Evolutionary conservation across 2,329 filamentous ascomycete genomes (phyloP).

Genomic region (Alternaria consortialis): DNA sequence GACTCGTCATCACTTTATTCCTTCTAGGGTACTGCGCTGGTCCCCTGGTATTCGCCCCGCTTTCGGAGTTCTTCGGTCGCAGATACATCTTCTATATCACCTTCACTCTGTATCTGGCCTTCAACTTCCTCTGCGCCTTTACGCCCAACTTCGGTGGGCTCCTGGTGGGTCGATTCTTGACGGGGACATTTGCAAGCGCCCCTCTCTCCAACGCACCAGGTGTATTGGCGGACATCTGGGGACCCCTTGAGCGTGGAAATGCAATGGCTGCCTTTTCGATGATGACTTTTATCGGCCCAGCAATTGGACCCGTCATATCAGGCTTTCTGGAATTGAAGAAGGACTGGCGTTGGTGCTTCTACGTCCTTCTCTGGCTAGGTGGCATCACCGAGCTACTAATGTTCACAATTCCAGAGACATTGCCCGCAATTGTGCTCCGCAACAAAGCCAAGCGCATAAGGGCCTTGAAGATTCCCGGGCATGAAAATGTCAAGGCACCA

Average conservation of each 20-base stretch:
- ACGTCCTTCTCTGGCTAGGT: too few species aligned
- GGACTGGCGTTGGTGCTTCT: too few species aligned
- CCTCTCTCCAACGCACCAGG: not conserved
- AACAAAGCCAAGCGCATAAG: too few species aligned
- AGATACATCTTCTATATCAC: slow-evolving; percentile 1
- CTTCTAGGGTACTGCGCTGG: not conserved
- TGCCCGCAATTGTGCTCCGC: too few species aligned
- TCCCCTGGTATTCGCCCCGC: not conserved
- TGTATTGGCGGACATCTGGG: not conserved
- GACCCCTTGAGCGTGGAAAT: not conserved
- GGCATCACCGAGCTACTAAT: too few species aligned
- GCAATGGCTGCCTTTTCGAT: not conserved
- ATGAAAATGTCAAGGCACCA: too few species aligned
- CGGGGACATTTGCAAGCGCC: not conserved
- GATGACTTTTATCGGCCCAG: too few species aligned
- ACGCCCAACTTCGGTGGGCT: slow-evolving; percentile 1
- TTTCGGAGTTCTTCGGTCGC: not conserved
- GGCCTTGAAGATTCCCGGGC: too few species aligned
- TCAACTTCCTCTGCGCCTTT: slow-evolving; percentile 1
- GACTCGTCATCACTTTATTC: not conserved
- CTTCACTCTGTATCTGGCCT: not conserved
- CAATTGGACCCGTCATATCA: too few species aligned
- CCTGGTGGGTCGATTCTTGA: not conserved
- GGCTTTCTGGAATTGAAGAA: too few species aligned
- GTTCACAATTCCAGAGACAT: too few species aligned